Conservation (phyloP, 208 protist species). For the Leishmania arabica region DNA sequence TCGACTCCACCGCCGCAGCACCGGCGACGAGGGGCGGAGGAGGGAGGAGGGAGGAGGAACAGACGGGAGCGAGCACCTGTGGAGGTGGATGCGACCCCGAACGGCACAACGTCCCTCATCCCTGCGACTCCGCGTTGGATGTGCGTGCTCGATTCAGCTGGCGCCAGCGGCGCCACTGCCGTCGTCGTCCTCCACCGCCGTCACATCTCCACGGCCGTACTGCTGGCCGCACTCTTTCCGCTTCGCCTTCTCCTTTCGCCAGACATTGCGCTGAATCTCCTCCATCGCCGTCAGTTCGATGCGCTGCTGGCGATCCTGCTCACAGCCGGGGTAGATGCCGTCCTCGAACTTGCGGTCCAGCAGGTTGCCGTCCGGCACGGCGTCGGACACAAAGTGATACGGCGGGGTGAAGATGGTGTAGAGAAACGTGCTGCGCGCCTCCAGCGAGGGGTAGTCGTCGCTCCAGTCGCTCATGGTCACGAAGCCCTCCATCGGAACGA, state of each 20-base stretch:
- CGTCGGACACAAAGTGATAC: constrained; percentile 64
- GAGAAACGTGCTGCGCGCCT: constrained; percentile 89
- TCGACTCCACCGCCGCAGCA: background rate
- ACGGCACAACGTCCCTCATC: no score
- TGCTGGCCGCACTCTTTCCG: background rate
- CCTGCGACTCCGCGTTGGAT: no score
- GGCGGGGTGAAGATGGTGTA: constrained; percentile 90
- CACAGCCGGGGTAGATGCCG: constrained; percentile 83
- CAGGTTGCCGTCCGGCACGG: constrained; percentile 70
- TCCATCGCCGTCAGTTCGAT: constrained; percentile 68
- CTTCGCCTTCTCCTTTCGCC: constrained; percentile 44
- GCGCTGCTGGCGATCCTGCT: constrained; percentile 73
- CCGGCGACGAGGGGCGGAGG: background rate
- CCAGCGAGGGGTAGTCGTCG: constrained; percentile 89
- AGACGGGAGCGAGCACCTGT: background rate
- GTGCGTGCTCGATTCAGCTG: background rate
- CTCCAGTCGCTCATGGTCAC: constrained; percentile 88
- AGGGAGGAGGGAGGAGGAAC: background rate
- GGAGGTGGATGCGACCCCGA: background rate
- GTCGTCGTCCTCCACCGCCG: background rate
- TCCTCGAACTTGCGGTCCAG: constrained; percentile 92
- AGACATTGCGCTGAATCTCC: constrained; percentile 51
- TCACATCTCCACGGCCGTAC: background rate
- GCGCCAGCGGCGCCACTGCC: background rate
- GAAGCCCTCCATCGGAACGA: constrained; percentile 88